Evolutionary conservation across 2,329 filamentous ascomycete genomes (phyloP).

Genomic region (Lecanicillium sp.): DNA sequence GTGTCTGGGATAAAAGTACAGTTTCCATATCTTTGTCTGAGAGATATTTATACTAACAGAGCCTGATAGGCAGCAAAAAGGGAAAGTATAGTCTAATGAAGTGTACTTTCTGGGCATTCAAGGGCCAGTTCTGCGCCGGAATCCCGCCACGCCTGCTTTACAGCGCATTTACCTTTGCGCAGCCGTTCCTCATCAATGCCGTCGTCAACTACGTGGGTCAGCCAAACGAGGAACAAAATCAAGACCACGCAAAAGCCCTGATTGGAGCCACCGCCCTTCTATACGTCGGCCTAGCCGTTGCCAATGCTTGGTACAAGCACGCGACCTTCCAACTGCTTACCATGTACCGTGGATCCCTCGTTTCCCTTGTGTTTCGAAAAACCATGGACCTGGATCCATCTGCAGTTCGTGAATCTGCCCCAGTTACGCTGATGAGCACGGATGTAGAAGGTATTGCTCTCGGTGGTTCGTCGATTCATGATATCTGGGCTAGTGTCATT

Average conservation of each 20-base stretch:
- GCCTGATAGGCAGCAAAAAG: conserved; percentile 11
- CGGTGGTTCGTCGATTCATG: conserved; percentile 20
- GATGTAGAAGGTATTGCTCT: conserved; percentile 29
- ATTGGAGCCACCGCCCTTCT: conserved; percentile 31
- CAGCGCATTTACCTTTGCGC: conserved; percentile 33
- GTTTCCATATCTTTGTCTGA: background rate
- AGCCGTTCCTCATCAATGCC: conserved; percentile 34
- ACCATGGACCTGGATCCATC: conserved; percentile 26
- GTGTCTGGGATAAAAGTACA: conserved; percentile 16
- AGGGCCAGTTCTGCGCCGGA: conserved; percentile 20
- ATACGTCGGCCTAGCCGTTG: conserved; percentile 33
- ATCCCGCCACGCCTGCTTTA: conserved; percentile 28
- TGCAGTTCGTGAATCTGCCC: conserved; percentile 22
- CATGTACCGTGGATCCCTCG: conserved; percentile 25
- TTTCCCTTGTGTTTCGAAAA: conserved; percentile 41
- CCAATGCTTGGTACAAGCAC: conserved; percentile 22
- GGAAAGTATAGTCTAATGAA: conserved; percentile 16
- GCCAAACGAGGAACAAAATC: conserved; percentile 15
- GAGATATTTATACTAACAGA: background rate
- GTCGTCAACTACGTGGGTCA: conserved; percentile 22
- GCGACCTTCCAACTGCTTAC: conserved; percentile 26
- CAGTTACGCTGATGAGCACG: conserved; percentile 37
- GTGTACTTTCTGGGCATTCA: conserved; percentile 19
- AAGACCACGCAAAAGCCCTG: conserved; percentile 25
- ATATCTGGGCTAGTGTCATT: conserved; percentile 29